A percentile compares a stretch with the other conserved stretches of the same genome.
These are phyloP conservation scores for Diaporthe vexans DNA, from an alignment of 2,329 filamentous ascomycete genomes.

Conservation along the genomic window DNA sequence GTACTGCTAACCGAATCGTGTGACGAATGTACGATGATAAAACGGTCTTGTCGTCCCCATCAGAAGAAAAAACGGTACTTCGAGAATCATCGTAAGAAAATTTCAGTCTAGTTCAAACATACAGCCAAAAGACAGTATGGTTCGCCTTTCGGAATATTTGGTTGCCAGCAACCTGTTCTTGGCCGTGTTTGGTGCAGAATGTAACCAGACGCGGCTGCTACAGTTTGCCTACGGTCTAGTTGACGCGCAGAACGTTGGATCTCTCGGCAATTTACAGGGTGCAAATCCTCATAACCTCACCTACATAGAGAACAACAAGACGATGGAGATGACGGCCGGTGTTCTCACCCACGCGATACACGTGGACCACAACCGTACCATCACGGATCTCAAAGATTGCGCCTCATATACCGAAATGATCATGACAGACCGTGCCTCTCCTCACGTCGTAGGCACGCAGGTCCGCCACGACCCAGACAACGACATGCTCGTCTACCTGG, in stretches of 20 bases:
- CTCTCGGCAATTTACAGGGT: constrained; percentile 9
- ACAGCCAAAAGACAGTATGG: not conserved
- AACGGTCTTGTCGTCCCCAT: not conserved
- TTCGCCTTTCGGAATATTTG: not conserved
- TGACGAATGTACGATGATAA: not conserved
- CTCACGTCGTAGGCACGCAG: constrained; percentile 43
- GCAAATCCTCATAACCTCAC: constrained; percentile 45
- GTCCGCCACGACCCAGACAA: constrained; percentile 39
- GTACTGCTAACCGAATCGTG: not conserved
- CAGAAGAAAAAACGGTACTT: not conserved
- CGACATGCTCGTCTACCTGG: constrained; percentile 40
- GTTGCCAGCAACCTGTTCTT: constrained; percentile 10
- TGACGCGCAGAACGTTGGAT: constrained; percentile 24
- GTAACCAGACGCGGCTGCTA: constrained; percentile 23
- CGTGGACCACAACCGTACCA: constrained; percentile 50
- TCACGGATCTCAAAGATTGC: constrained; percentile 34
- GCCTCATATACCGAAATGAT: constrained; percentile 34
- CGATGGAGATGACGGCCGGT: constrained; percentile 46
- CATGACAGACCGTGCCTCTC: constrained; percentile 14
- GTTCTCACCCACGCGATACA: constrained; percentile 46
- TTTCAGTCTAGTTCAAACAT: not conserved
- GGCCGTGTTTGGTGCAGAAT: not conserved
- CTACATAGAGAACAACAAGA: constrained; percentile 50
- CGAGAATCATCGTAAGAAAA: not conserved
- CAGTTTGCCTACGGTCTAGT: constrained; percentile 30